These are phyloP conservation scores for Macadamia integrifolia DNA, from an alignment of 164 flowering plant species.

Conservation along the genomic window DNA sequence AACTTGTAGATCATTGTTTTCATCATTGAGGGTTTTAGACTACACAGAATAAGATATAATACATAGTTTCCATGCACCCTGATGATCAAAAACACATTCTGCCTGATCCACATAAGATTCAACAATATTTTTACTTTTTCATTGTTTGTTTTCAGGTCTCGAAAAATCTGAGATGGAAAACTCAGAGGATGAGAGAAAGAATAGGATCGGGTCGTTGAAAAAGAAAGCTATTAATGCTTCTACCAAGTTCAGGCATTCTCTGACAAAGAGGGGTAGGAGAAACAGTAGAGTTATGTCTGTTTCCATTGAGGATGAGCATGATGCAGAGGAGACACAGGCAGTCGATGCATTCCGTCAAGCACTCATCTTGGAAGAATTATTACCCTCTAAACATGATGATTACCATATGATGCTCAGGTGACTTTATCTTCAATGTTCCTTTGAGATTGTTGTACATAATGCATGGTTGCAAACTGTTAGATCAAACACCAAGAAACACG, in stretches of 20 bases:
- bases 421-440: conserved; percentile 5
- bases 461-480: background rate
- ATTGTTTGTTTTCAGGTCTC: conserved; percentile 22
- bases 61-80: background rate
- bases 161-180: conserved; percentile 45
- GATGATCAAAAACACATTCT: background rate
- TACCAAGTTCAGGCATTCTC: conserved; percentile 61
- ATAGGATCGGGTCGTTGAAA: conserved; percentile 60
- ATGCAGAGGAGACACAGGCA: conserved; percentile 80
- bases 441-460: background rate
- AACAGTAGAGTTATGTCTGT: conserved; percentile 65
- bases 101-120: background rate
- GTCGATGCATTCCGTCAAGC: conserved; percentile 93
- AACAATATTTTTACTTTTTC: background rate
- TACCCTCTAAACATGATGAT: conserved; percentile 86
- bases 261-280: conserved; percentile 60
- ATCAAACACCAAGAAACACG: too few relatives aligned
- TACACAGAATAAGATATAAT: too few relatives aligned
- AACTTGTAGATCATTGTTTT: too few relatives aligned
- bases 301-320: conserved; percentile 61
- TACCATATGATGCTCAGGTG: conserved; percentile 88
- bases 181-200: conserved; percentile 74
- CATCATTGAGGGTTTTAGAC: too few relatives aligned
- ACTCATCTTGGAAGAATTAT: conserved; percentile 80
- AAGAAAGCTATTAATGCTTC: conserved; percentile 84